Base-by-base conservation (phyloP, 768 basidiomycete species). In the Lanmaoa rubissima region DNA sequence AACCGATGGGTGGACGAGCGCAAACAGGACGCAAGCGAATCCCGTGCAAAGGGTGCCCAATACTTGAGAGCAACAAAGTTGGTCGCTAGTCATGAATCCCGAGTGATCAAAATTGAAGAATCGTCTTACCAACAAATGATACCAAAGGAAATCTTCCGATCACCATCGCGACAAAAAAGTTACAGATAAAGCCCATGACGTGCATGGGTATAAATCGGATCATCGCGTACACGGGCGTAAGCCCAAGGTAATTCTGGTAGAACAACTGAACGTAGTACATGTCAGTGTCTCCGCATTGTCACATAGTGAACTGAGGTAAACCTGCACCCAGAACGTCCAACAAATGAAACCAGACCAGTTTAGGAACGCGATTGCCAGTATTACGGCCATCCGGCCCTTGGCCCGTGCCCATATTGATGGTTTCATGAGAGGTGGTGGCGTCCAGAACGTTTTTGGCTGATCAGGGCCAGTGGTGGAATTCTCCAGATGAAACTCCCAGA, bases 131-230 rank as follows among this genome's bases (percentile, higher is more conserved):
- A 16, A 87, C 70, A 32, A 92, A 75, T 49, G 75, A 78, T 1
- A 84, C 73, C 2, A 89, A 68, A 4, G 82, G 77, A 4, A 91
- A 68, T 51, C 74, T 80, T 3, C 77, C 74, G 39, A 88, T 77
- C 45, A 84, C 74, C 26, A 85, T 50, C 0, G 85, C 87, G 16
- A 92, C 82, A 50, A 88, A 66, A 34, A 85, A 58, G 64, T 90
- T 91, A 63, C 85, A 87, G 4, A 81, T 39, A 7, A 83, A 54
- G 4, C 91, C 90, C 17, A 79, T 79, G 17, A 91, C 64, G 32
- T 82, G 80, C 86, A 88, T 89, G 0, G 90, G 90, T 1, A 91
- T 55, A 48, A 92, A 71, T 3, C 88, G 81, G 21, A 88, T 59
- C 69, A 89, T 87, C 0, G 86, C 82, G 13, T 75, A 72, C 16